phyloP scores from a whole-genome alignment of 352 stramenopile species.

The Pythium rhizo-oryzae region DNA sequence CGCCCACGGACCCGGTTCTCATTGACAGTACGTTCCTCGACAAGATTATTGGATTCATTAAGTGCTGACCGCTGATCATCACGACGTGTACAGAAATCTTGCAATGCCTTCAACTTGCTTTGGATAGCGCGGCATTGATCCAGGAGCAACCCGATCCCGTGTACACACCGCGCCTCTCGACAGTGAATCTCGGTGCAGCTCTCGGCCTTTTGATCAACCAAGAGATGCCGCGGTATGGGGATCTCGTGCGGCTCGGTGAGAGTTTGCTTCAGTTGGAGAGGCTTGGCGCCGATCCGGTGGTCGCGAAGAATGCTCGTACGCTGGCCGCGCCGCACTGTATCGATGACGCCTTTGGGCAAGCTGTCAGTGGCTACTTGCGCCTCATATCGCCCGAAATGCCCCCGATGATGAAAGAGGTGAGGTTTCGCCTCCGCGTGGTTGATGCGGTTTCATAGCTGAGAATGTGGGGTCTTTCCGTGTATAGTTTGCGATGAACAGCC shows the following conservation, averaged over 20 bases:
- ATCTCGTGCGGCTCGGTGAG: conserved; percentile 54
- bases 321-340: conserved; percentile 3
- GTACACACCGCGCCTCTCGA: conserved; percentile 24
- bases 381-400: conserved; percentile 66
- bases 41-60: not conserved
- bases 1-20: conserved; percentile 34
- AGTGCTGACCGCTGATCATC: not conserved
- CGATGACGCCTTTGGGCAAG: conserved; percentile 1
- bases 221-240: conserved; percentile 44
- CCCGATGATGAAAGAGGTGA: conserved; percentile 44
- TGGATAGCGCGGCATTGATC: conserved; percentile 32
- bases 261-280: conserved; percentile 40
- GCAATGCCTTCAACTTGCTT: conserved; percentile 15
- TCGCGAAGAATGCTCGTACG: not conserved
- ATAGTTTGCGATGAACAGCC: conserved; percentile 23
- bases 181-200: conserved; percentile 40
- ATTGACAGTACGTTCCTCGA: conserved; percentile 39
- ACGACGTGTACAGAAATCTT: conserved; percentile 14
- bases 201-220: conserved; percentile 42
- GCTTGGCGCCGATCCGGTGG: conserved; percentile 6
- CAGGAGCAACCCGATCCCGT: conserved; percentile 11
- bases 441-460: not conserved
- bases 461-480: not conserved
- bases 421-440: not conserved
- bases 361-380: conserved; percentile 33